Evolutionary conservation across 129 eudicot species (phyloP).

Genomic region (Artemisia argyi): DNA sequence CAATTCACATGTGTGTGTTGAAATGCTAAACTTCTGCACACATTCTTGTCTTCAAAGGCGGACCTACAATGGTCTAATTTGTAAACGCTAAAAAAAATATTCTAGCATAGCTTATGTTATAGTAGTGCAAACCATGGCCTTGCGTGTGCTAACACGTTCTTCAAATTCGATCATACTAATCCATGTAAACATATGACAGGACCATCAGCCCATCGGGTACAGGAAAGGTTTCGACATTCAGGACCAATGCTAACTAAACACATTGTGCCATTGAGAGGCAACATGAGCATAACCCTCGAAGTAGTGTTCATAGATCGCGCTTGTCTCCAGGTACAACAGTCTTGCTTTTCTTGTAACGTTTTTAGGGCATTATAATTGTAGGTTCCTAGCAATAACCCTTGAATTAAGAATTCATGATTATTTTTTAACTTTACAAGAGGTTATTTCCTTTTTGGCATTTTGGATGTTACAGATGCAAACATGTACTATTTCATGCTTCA

Average conservation of each 20-base stretch:
- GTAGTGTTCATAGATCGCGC: slow-evolving; percentile 42
- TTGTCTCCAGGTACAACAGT: slow-evolving; percentile 40
- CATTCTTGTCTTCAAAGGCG: too few relatives aligned
- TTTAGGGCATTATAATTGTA: background rate
- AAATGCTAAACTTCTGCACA: too few relatives aligned
- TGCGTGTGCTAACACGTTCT: too few relatives aligned
- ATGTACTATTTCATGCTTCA: background rate
- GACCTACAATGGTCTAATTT: too few relatives aligned
- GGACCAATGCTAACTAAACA: slow-evolving; percentile 40
- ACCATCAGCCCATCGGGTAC: slow-evolving; percentile 24
- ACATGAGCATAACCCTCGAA: slow-evolving; percentile 23
- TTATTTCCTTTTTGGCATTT: background rate
- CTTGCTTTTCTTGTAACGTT: background rate
- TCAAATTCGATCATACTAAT: too few relatives aligned
- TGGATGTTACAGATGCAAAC: slow-evolving; percentile 17
- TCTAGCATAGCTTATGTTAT: background rate
- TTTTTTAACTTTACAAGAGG: background rate
- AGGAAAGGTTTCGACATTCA: slow-evolving; percentile 27
- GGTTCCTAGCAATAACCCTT: background rate
- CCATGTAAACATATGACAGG: slow-evolving; percentile 28
- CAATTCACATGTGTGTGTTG: too few relatives aligned
- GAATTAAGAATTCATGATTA: background rate
- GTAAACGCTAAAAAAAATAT: background rate
- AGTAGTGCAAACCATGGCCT: background rate
- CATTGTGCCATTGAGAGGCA: slow-evolving; percentile 30